Evolutionary conservation across 768 basidiomycete genomes (phyloP), one percentile per base, ranked within the genome.

Genomic region (Lyophyllum semitale): DNA sequence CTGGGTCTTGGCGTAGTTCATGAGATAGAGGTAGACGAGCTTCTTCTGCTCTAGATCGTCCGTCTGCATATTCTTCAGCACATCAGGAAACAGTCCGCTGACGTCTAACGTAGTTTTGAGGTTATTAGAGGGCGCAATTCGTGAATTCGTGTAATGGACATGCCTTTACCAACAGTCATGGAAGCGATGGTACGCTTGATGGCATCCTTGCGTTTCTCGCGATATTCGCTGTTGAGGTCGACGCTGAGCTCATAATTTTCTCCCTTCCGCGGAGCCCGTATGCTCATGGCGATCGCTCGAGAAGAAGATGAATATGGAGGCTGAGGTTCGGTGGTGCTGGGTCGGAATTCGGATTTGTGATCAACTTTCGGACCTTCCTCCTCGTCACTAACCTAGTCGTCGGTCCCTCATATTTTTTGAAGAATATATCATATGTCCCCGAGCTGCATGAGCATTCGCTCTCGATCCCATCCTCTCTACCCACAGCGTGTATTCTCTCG

Each of bases 1-100:
- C 67, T 99, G 97, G 0, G 96, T 95, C 69, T 97, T 97, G 30
- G 96, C 96, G 62, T 98, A 99, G 77, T 99, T 99, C 91, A 98
- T 98, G 55, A 99, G 86, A 72, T 98, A 98, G 22, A 97, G 84
- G 66, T 97, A 98, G n/a, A 98, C 97, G 30, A 99, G 89, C 74
- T 99, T 98, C 85, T 98, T 99, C 77, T 98, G 97, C 72, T 99
- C 97, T 51, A 99, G 84, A 71, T 98, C 96, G 48, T 99, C 96
- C 23, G 97, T 98, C 76, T 98, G 96, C 95, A 95, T 97, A 74
- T 98, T 98, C 82, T 97, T 97, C 67, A 99, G 86, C 27, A 98
- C 96, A 73, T 98, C 94, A 8, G 96, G 95, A 68, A 98, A 98
- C 61, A 98, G 84, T 20, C 95, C 95, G 66, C 89, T 90, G 73